Conservation (phyloP, 768 basidiomycete genomes). For the Mycena capillaripes region DNA sequence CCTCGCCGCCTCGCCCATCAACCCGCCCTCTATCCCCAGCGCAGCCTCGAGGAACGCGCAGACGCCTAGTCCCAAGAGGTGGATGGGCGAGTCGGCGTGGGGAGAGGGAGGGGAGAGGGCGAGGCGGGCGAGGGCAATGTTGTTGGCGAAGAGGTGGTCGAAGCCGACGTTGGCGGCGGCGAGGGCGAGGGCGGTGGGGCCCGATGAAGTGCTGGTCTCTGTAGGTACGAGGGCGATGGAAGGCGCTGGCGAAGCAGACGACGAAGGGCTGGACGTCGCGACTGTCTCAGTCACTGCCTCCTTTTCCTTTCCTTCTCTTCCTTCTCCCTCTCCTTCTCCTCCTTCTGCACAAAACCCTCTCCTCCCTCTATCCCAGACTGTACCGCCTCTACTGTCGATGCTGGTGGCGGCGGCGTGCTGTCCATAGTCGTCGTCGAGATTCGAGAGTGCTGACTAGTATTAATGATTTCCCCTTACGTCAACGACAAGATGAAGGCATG, state of each 20-base stretch:
- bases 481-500: too few relatives aligned
- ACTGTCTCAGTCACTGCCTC: too few relatives aligned
- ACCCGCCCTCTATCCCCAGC: constrained; percentile 81
- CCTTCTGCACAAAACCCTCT: too few relatives aligned
- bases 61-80: constrained; percentile 79
- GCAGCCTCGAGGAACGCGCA: constrained; percentile 84
- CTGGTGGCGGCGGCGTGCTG: too few relatives aligned
- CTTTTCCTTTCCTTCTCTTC: too few relatives aligned
- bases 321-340: neutral
- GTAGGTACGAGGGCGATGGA: neutral
- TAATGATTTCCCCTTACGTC: too few relatives aligned
- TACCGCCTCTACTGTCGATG: too few relatives aligned
- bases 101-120: constrained; percentile 55
- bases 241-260: neutral
- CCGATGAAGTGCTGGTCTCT: neutral
- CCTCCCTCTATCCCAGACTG: too few relatives aligned
- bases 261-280: too few relatives aligned
- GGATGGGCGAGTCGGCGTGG: constrained; percentile 71
- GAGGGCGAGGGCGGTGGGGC: constrained; percentile 41
- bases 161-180: constrained; percentile 67
- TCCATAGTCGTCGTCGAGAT: too few relatives aligned
- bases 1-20: constrained; percentile 74
- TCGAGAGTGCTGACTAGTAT: too few relatives aligned
- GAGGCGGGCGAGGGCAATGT: constrained; percentile 67
- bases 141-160: constrained; percentile 77